Evolutionary conservation across 441 rosid genomes (phyloP).

Genomic region (Gossypium lobatum): DNA sequence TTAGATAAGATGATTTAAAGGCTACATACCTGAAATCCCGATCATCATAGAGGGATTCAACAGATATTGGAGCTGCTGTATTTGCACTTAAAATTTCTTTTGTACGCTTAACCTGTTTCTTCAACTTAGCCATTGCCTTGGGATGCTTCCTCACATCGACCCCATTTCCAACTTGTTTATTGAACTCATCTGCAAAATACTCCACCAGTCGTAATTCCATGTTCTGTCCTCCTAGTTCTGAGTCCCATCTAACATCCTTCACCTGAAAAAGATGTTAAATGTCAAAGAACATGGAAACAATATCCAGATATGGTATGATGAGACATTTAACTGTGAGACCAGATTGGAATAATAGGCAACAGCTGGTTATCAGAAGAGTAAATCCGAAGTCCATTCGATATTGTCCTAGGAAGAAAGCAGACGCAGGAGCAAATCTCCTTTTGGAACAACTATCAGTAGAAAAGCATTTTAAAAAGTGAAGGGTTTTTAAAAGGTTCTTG

Average conservation of each 20-base stretch:
- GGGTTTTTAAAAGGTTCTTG: neutral
- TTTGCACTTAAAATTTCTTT: slow-evolving; percentile 96
- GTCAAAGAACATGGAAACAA: slow-evolving; percentile 8
- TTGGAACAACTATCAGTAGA: neutral
- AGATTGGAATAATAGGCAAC: neutral
- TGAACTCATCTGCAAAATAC: slow-evolving; percentile 86
- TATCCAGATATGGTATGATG: neutral
- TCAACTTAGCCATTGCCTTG: slow-evolving; percentile 96
- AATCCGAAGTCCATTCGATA: neutral
- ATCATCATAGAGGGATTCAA: slow-evolving; percentile 85
- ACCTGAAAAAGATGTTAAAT: slow-evolving; percentile 40
- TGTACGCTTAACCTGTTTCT: slow-evolving; percentile 95
- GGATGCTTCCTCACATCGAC: slow-evolving; percentile 81
- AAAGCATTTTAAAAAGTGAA: neutral
- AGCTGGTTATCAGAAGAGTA: neutral
- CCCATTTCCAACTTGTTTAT: slow-evolving; percentile 78
- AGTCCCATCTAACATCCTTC: slow-evolving; percentile 96
- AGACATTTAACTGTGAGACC: neutral
- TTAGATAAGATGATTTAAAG: slow-evolving; percentile 1
- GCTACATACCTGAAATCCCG: slow-evolving; percentile 71
- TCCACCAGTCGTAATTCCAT: slow-evolving; percentile 87
- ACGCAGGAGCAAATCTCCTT: neutral
- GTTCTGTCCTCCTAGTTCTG: slow-evolving; percentile 79
- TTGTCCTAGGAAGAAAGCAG: neutral
- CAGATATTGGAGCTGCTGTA: slow-evolving; percentile 77